phyloP scores from a whole-genome alignment of 2,329 filamentous ascomycete species.

The Pseudogymnoascus sp. region DNA sequence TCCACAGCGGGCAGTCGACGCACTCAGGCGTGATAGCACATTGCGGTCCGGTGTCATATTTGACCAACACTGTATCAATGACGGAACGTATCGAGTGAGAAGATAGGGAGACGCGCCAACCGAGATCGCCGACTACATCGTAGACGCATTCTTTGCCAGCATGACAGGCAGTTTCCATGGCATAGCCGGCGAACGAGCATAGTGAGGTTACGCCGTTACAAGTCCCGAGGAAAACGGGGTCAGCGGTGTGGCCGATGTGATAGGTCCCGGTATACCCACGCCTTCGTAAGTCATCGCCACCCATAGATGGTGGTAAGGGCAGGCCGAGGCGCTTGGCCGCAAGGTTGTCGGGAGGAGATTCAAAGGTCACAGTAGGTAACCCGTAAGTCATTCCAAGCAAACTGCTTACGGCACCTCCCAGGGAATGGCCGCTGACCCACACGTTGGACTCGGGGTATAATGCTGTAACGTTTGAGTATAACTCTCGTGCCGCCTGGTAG shows the following conservation, averaged over 20 bases:
- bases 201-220: slow-evolving; percentile 85
- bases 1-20: slow-evolving; percentile 86
- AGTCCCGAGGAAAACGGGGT: slow-evolving; percentile 87
- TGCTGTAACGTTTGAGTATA: slow-evolving; percentile 87
- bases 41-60: slow-evolving; percentile 70
- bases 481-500: slow-evolving; percentile 78
- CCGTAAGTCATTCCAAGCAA: slow-evolving; percentile 87
- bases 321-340: slow-evolving; percentile 78
- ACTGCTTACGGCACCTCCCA: slow-evolving; percentile 84
- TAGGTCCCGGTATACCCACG: slow-evolving; percentile 67
- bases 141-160: slow-evolving; percentile 82
- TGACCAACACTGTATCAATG: slow-evolving; percentile 77
- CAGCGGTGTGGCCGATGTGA: slow-evolving; percentile 92
- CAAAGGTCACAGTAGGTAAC: slow-evolving; percentile 81
- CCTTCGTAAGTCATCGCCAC: slow-evolving; percentile 61
- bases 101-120: slow-evolving; percentile 84
- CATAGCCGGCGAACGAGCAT: slow-evolving; percentile 85
- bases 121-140: slow-evolving; percentile 83
- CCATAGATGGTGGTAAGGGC: slow-evolving; percentile 66
- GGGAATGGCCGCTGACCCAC: slow-evolving; percentile 87
- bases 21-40: slow-evolving; percentile 73
- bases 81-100: slow-evolving; percentile 86
- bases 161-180: slow-evolving; percentile 88
- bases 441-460: slow-evolving; percentile 77
- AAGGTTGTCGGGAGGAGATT: slow-evolving; percentile 85